Percentiles rank a stretch among this genome's conserved stretches.
These are phyloP conservation scores for Talaromyces funiculosus DNA, from an alignment of 2,329 filamentous ascomycete genomes.

Conservation along the genomic window DNA sequence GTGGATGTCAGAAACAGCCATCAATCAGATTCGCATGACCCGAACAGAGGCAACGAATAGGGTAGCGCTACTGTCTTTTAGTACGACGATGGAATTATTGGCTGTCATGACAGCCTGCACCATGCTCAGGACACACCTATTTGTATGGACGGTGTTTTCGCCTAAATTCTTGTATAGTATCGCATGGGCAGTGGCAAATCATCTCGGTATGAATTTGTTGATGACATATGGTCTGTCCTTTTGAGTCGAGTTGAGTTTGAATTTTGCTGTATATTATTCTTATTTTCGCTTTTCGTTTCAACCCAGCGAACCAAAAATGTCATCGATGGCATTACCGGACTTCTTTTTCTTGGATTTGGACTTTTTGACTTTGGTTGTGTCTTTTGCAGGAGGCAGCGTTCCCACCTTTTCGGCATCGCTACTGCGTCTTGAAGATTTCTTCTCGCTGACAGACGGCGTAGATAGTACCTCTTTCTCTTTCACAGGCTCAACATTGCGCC, in stretches of 20 bases:
- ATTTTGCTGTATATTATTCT: conserved; percentile 11
- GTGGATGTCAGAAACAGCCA: conserved; percentile 63
- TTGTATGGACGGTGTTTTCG: conserved; percentile 98
- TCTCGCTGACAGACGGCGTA: neutral
- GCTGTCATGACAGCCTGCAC: conserved; percentile 88
- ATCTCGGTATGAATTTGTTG: conserved; percentile 66
- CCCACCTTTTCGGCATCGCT: conserved; percentile 14
- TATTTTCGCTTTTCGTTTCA: neutral
- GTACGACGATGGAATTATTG: conserved; percentile 58
- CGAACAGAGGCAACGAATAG: conserved; percentile 41
- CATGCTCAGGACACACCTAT: conserved; percentile 76
- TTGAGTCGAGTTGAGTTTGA: conserved; percentile 27
- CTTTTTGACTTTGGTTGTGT: conserved; percentile 41
- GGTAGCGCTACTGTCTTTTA: conserved; percentile 62
- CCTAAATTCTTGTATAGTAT: conserved; percentile 92
- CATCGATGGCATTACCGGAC: conserved; percentile 60
- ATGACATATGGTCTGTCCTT: conserved; percentile 55
- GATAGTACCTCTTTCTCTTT: neutral
- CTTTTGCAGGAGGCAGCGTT: neutral
- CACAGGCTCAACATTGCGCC: neutral
- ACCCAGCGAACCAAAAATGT: conserved; percentile 60
- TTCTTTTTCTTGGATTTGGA: conserved; percentile 46
- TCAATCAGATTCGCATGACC: conserved; percentile 21
- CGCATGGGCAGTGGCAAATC: conserved; percentile 80
- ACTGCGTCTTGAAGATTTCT: conserved; percentile 8